A percentile compares a stretch with the other conserved stretches of the same genome.
phyloP scores from a whole-genome alignment of 345 rosid genomes.

The Dipteronia sinensis region DNA sequence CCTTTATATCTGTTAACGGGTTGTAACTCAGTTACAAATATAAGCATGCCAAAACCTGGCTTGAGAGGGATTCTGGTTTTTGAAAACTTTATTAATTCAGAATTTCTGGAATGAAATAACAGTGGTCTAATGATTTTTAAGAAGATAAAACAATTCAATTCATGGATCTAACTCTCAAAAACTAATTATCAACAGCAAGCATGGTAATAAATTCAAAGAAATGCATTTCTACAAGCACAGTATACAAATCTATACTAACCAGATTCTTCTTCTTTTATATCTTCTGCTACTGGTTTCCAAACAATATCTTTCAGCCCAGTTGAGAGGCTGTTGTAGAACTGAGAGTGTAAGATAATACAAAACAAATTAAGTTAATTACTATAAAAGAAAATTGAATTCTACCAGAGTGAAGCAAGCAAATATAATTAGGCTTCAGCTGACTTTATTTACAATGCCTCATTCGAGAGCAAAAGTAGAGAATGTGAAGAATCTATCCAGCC shows the following conservation, averaged over 20 bases:
- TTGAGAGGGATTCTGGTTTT: not conserved
- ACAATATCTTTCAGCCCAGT: slow-evolving; percentile 91
- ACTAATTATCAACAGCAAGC: not conserved
- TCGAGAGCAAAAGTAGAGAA: too few relatives aligned
- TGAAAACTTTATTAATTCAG: not conserved
- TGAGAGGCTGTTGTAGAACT: slow-evolving; percentile 88
- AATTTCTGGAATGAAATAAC: not conserved
- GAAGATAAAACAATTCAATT: not conserved
- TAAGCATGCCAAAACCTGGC: not conserved
- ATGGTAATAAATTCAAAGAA: not conserved
- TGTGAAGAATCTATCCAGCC: too few relatives aligned
- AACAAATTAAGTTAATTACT: slow-evolving; percentile 3
- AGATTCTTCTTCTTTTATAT: slow-evolving; percentile 46
- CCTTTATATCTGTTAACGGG: not conserved
- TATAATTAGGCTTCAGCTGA: too few relatives aligned
- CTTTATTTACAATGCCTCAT: too few relatives aligned
- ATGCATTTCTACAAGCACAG: not conserved
- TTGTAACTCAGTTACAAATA: not conserved
- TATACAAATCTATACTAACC: slow-evolving; percentile 11
- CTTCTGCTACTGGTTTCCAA: slow-evolving; percentile 76
- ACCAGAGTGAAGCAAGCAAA: not conserved
- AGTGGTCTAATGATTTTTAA: not conserved
- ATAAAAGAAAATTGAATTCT: not conserved
- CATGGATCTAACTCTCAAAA: not conserved
- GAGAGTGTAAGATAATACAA: slow-evolving; percentile 28